phyloP scores from a whole-genome alignment of 192 early-diverging fungal species.

The Geranomyces michiganensis region DNA sequence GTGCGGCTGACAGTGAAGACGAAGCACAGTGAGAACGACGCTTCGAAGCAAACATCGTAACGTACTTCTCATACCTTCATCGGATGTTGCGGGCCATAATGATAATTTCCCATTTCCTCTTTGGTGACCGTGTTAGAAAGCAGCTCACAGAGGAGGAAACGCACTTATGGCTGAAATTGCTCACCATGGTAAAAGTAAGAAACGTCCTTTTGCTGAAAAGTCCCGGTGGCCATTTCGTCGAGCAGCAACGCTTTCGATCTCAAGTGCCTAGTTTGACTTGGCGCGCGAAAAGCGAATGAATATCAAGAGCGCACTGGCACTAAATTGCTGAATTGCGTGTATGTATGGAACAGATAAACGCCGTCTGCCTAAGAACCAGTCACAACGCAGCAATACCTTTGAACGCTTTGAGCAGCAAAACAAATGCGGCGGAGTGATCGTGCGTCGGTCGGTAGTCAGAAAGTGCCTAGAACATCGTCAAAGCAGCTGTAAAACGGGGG shows the following conservation, averaged over 20 bases:
- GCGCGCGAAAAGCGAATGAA: no score
- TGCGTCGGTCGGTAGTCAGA: no score
- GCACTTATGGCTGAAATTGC: neutral
- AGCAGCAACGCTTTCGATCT: neutral
- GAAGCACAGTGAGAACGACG: neutral
- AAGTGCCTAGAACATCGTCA: no score
- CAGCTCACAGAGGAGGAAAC: neutral
- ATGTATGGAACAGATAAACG: no score
- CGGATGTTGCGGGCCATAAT: slow-evolving; percentile 59
- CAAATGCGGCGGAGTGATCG: no score
- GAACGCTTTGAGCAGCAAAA: no score
- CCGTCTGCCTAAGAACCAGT: no score
- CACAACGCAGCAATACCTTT: no score
- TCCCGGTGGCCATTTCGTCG: neutral
- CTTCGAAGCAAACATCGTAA: neutral
- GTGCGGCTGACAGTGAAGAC: slow-evolving; percentile 73
- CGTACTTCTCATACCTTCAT: slow-evolving; percentile 49
- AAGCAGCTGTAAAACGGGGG: no score
- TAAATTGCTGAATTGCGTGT: no score
- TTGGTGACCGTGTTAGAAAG: neutral
- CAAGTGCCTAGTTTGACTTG: no score
- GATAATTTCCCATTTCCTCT: slow-evolving; percentile 59
- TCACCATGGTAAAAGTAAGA: slow-evolving; percentile 57
- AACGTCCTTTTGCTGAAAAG: slow-evolving; percentile 35
- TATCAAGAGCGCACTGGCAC: no score